These are phyloP conservation scores for Mycena latifolia DNA, from an alignment of 768 basidiomycete genomes.

Conservation along the genomic window DNA sequence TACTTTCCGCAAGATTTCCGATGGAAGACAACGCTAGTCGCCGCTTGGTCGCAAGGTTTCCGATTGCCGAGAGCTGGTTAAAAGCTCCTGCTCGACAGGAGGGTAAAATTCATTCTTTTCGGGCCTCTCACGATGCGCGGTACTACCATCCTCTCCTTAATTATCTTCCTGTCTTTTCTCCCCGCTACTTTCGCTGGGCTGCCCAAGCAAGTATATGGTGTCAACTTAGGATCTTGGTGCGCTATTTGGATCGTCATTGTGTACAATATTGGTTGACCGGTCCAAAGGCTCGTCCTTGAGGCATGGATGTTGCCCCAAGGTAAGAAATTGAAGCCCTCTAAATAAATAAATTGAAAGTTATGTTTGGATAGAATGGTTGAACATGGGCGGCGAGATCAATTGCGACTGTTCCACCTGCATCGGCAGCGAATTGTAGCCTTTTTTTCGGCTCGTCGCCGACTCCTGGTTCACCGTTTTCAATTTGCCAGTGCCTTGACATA, in stretches of 20 bases:
- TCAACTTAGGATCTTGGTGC: slow-evolving; percentile 78
- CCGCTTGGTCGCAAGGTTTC: too few relatives aligned
- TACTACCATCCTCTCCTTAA: neutral
- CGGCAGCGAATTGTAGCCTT: slow-evolving; percentile 71
- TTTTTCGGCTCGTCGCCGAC: neutral
- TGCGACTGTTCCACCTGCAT: slow-evolving; percentile 78
- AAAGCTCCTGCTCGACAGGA: too few relatives aligned
- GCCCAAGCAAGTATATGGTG: slow-evolving; percentile 71
- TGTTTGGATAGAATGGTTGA: slow-evolving; percentile 66
- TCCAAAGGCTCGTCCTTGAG: slow-evolving; percentile 76
- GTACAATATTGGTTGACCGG: neutral
- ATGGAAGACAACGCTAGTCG: too few relatives aligned
- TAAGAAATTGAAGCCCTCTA: slow-evolving; percentile 35
- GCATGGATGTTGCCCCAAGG: slow-evolving; percentile 86
- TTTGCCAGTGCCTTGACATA: slow-evolving; percentile 67
- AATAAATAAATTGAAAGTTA: neutral
- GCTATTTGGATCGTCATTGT: slow-evolving; percentile 27
- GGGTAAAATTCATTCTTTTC: too few relatives aligned
- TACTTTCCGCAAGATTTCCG: too few relatives aligned
- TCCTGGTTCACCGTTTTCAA: neutral
- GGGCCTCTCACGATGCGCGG: slow-evolving; percentile 16
- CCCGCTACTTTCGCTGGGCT: slow-evolving; percentile 14
- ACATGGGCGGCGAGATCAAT: slow-evolving; percentile 74
- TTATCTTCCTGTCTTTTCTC: slow-evolving; percentile 5
- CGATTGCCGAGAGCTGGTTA: too few relatives aligned